Base-by-base conservation (phyloP, 1,284 basidiomycete genomes). In the Austroboletus olivaceoglutinosus region DNA sequence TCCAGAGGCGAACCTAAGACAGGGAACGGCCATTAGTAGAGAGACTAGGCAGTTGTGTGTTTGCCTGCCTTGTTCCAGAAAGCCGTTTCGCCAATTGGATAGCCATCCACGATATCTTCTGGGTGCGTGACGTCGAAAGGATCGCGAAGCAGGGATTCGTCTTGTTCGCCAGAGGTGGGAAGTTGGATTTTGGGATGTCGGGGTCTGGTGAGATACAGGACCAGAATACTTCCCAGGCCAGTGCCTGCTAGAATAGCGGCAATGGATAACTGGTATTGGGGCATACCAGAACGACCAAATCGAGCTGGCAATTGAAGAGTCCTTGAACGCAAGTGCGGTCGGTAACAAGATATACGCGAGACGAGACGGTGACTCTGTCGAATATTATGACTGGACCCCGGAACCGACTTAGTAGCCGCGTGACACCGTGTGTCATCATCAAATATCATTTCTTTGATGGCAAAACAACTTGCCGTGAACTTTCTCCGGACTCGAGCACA, bases 101-200 rank as follows among this genome's bases (percentile, higher is more conserved):
- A 81, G 2, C 92, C 92, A 61, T 94, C 86, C 13, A 84, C 60
- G 30, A 82, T 62, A 61, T 93, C 86, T 58, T 85, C 82, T 4
- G 85, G 80, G 38, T 72, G 83, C 25, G 83, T 80, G 31, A 93
- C 81, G 58, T 93, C 83, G 65, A 93, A 93, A 4, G 90, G 83
- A 64, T 94, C 92, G 27, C 63, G 70, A 45, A 62, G 56, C 4
- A 71, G 67, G 0, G 55, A 56, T 51, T 72, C 71, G 18, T 65
- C 62, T 13, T 64, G 69, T 36, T 73, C 71, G 13, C 63, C 65
- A 54, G 75, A 67, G 5, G 68, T 65, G 27, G 83, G 80, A 21
- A 89, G 76, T 47, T 79, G 70, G 43, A 89, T 74, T 62, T 81
- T 81, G 37, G 79, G 80, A 40, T 79, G 76, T 29, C 62, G 67